phyloP scores from a whole-genome alignment of 2,329 filamentous ascomycete genomes.

The Calonectria multiphialidica region DNA sequence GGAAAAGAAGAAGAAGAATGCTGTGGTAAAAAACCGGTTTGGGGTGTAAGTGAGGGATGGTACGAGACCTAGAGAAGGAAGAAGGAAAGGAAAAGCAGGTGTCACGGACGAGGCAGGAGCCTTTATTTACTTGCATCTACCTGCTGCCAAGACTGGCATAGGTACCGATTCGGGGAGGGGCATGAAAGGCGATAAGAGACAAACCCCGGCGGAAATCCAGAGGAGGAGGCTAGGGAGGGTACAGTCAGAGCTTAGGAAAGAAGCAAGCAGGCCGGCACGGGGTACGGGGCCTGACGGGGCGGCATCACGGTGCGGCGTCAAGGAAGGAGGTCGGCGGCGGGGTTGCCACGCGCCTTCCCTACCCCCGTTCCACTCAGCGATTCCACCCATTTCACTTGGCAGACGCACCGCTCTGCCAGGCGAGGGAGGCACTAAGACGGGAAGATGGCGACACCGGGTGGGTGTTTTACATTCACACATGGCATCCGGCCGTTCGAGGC shows the following conservation, averaged over 20 bases:
- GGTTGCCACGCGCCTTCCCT: slow-evolving; percentile 25
- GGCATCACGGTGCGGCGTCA: slow-evolving; percentile 2
- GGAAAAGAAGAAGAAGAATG: slow-evolving; percentile 1
- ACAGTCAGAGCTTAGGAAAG: slow-evolving; percentile 14
- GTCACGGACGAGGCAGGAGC: slow-evolving; percentile 25
- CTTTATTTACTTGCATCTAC: slow-evolving; percentile 35
- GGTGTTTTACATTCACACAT: slow-evolving; percentile 5
- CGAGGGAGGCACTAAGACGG: not conserved
- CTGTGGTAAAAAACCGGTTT: not conserved
- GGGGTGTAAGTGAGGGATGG: slow-evolving; percentile 33
- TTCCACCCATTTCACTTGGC: slow-evolving; percentile 22
- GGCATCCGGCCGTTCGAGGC: not conserved
- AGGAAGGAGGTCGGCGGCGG: slow-evolving; percentile 11
- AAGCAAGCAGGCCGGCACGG: not conserved
- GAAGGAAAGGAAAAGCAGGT: slow-evolving; percentile 19
- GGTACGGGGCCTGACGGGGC: slow-evolving; percentile 5
- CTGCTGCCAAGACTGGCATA: not conserved
- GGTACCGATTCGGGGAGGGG: slow-evolving; percentile 18
- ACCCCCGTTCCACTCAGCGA: slow-evolving; percentile 18
- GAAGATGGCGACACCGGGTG: not conserved
- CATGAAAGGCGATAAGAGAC: slow-evolving; percentile 13
- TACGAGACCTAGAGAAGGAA: slow-evolving; percentile 35
- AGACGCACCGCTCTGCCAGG: not conserved
- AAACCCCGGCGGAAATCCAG: not conserved
- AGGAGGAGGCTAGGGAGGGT: not conserved